Evolutionary conservation across 257 asterid genomes (phyloP), one percentile per base, ranked within the genome.

Genomic region (Solanum sejunctum): DNA sequence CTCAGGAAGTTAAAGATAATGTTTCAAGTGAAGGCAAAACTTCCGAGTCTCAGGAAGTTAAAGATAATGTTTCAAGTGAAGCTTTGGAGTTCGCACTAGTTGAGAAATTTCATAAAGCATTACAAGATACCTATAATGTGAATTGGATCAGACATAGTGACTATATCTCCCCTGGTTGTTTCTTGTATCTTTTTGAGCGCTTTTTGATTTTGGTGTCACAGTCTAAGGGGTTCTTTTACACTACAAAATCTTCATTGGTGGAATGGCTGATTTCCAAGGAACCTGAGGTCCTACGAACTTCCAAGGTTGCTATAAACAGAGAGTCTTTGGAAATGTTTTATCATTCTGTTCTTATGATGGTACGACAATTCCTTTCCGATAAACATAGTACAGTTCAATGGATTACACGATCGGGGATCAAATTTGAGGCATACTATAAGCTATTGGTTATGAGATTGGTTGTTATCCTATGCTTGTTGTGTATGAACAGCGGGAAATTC

Each of bases 181-280:
- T 94, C 91, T 73, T 92, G 28, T 91, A 91, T 90, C 91, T 94
- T 17, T 60, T 92, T 45, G 98, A 93, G 78, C 90, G 93, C 26
- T 89, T 92, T 9, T 10, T 93, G 84, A 73, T 91, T 32, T 12
- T 88, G 86, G 89, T 84, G 75, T 92, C 91, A 63, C 90, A 72
- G 67, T 72, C 88, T 18, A 55, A n/a, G 2, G 90, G 88, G 15
- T 83, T 2, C 87, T 89, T 89, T 81, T 93, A 84, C 87, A 72
- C 93, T 0, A 80, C 91, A 43, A 94, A 91, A 79, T 92, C 94
- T 7, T 80, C 93, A 0, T 90, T 93, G 16, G 49, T 89, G 1
- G 98, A 94, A 56, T 86, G 87, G 88, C 67, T 92, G 8, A 63
- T 89, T 16, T 82, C 45, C 58, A 75, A 87, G 21, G 73, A 85